These are phyloP conservation scores for Triticum aestivum DNA, from an alignment of 176 grass and related monocot species.

Conservation along the genomic window IWGSC_CS_RefSeq_v2.1 NC_057811.1:18042631-18043130, in stretches of 20 bases:
- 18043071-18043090: neutral
- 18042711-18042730: neutral
- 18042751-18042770: too few species aligned
- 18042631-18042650: neutral
- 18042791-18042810: neutral
- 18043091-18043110: neutral
- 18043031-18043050: neutral
- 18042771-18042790: neutral
- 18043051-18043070: neutral
- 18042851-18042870: fast-evolving
- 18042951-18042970: slow-evolving; percentile 6
- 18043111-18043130: neutral
- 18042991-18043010: slow-evolving; percentile 14
- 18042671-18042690: neutral
- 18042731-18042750: neutral
- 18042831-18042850: neutral
- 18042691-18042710: neutral
- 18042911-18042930: neutral
- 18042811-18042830: neutral
- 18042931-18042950: neutral
- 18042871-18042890: neutral
- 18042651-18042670: slow-evolving; percentile 24
- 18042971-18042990: slow-evolving; percentile 8
- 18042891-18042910: neutral
- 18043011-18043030: neutral